phyloP scores from a whole-genome alignment of 306 rosid species.

The Cicer pinnatifidum region DNA sequence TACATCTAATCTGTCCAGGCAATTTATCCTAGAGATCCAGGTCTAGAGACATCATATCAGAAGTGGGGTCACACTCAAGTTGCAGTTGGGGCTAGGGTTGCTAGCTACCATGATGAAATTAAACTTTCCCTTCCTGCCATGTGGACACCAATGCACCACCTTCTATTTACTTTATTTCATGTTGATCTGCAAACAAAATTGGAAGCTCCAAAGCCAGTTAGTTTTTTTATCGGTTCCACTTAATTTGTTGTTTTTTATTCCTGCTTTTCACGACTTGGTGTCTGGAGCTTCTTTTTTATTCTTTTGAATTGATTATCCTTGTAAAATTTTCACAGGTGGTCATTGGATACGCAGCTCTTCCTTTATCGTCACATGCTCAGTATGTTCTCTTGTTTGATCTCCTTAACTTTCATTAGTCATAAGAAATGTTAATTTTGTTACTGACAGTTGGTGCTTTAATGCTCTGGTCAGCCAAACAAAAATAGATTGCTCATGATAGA shows the following conservation, averaged over 20 bases:
- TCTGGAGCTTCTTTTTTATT: slow-evolving; percentile 33
- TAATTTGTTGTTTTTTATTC: slow-evolving; percentile 35
- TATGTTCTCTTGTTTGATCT: slow-evolving; percentile 57
- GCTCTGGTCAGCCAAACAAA: slow-evolving; percentile 27
- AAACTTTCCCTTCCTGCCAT: slow-evolving; percentile 95
- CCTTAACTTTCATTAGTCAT: slow-evolving; percentile 38
- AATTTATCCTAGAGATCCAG: slow-evolving; percentile 81
- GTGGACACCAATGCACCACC: slow-evolving; percentile 93
- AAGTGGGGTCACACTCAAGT: slow-evolving; percentile 91
- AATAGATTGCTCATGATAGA: slow-evolving; percentile 14
- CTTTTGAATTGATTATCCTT: slow-evolving; percentile 44
- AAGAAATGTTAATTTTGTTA: slow-evolving; percentile 3
- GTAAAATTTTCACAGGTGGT: slow-evolving; percentile 67
- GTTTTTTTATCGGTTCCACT: slow-evolving; percentile 43
- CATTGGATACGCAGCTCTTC: slow-evolving; percentile 88
- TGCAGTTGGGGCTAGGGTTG: slow-evolving; percentile 82
- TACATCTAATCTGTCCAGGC: slow-evolving; percentile 62
- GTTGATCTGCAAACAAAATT: slow-evolving; percentile 92
- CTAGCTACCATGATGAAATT: slow-evolving; percentile 87
- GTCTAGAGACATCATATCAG: slow-evolving; percentile 60
- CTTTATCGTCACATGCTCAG: slow-evolving; percentile 94
- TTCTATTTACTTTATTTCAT: slow-evolving; percentile 85
- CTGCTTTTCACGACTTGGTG: slow-evolving; percentile 18
- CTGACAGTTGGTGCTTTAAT: slow-evolving; percentile 21
- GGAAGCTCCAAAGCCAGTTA: slow-evolving; percentile 95